Evolutionary conservation across 257 asterid species (phyloP).

Genomic region (Phtheirospermum japonicum): DNA sequence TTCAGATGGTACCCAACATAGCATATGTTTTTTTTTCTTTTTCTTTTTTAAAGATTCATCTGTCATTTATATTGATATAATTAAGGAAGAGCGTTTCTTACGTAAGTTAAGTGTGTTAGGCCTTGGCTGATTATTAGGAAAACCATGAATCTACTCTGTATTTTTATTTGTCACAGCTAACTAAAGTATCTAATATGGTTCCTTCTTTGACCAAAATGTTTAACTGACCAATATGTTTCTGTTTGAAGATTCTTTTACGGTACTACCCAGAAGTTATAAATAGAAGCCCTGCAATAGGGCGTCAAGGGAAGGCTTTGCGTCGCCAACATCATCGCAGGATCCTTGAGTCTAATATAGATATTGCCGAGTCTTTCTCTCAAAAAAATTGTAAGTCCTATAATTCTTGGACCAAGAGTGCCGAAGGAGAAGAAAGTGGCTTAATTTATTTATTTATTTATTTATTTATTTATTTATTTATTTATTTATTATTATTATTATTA

Average conservation of each 20-base stretch:
- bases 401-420: conserved; percentile 18
- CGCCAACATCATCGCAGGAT: conserved; percentile 70
- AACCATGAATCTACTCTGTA: conserved; percentile 8
- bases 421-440: conserved; percentile 17
- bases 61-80: not conserved
- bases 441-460: no score
- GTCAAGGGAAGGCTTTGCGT: conserved; percentile 93
- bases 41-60: no score
- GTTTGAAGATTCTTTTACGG: conserved; percentile 62
- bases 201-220: no score
- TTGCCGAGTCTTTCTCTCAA: no score
- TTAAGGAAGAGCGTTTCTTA: conserved; percentile 7
- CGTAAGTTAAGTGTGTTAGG: conserved; percentile 12
- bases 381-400: conserved; percentile 24
- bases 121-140: conserved; percentile 16
- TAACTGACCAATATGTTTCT: conserved; percentile 26
- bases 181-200: no score
- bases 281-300: no score
- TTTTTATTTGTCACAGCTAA: conserved; percentile 12
- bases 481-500: conserved; percentile 1
- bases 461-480: conserved; percentile 3
- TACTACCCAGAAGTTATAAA: conserved; percentile 62
- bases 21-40: not conserved
- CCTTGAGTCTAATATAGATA: conserved; percentile 51
- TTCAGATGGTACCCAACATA: conserved; percentile 65